These are phyloP conservation scores for Schoenoplectus triqueter DNA, from an alignment of 202 grass and related monocot species.

Conservation along the genomic window DNA sequence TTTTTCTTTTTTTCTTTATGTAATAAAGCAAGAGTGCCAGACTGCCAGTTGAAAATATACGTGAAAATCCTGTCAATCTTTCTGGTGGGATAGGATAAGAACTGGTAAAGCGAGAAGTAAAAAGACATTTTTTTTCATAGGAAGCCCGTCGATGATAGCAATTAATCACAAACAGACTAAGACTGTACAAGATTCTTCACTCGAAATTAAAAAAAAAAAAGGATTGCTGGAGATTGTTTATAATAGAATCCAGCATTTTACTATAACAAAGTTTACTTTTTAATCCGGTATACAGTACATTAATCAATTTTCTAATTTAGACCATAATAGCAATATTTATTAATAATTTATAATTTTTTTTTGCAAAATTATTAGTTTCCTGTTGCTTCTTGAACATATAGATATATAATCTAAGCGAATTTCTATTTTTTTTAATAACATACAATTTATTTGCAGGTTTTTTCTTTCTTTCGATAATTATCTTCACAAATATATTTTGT, in stretches of 20 bases:
- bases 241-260: not conserved
- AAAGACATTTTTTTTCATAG: not conserved
- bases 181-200: not conserved
- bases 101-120: not conserved
- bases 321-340: not conserved
- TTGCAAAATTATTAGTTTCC: not conserved
- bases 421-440: not conserved
- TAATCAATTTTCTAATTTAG: not conserved
- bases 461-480: not conserved
- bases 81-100: conserved; percentile 17
- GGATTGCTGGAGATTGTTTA: not conserved
- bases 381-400: not conserved
- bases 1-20: not conserved
- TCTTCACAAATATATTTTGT: not conserved
- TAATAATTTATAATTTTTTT: not conserved
- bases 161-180: not conserved
- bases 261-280: not conserved
- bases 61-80: conserved; percentile 18
- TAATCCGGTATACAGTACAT: not conserved
- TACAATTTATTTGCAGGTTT: not conserved
- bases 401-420: not conserved
- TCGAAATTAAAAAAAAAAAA: too few relatives aligned
- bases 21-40: conserved; percentile 18
- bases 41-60: not conserved
- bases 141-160: not conserved